phyloP scores from a whole-genome alignment of 192 early-diverging fungal genomes.

The Linnemannia schmuckeri region DNA sequence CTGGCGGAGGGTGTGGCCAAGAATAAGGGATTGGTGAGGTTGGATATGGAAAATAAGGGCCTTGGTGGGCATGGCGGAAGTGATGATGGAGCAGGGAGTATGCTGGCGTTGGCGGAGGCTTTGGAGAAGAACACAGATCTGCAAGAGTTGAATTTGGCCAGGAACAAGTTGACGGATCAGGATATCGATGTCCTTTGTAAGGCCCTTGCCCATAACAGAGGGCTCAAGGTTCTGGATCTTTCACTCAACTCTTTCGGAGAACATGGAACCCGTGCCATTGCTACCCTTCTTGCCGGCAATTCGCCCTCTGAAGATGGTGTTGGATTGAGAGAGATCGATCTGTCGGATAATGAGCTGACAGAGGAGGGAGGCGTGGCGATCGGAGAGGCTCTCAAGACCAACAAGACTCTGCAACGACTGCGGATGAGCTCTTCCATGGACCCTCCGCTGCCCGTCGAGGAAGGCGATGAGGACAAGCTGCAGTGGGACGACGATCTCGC shows the following conservation, averaged over 20 bases:
- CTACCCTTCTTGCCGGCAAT: constrained; percentile 23
- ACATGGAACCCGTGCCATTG: constrained; percentile 42
- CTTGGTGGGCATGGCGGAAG: constrained; percentile 20
- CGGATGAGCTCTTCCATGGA: constrained; percentile 54
- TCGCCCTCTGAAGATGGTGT: background rate
- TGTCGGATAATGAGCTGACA: constrained; percentile 62
- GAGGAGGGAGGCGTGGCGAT: constrained; percentile 56
- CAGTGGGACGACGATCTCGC: constrained; percentile 30
- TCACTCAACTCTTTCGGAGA: constrained; percentile 57
- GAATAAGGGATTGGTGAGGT: constrained; percentile 56
- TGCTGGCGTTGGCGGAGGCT: constrained; percentile 16
- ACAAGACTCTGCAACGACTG: constrained; percentile 43
- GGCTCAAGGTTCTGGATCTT: constrained; percentile 51
- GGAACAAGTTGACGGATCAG: constrained; percentile 62
- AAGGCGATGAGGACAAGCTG: constrained; percentile 35
- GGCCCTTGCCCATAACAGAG: constrained; percentile 10
- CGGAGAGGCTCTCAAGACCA: constrained; percentile 47
- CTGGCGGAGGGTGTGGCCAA: constrained; percentile 60
- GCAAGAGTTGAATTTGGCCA: constrained; percentile 54
- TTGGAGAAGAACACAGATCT: constrained; percentile 41
- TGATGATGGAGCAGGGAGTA: constrained; percentile 12
- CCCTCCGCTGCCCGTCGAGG: constrained; percentile 52
- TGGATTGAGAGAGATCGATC: constrained; percentile 55
- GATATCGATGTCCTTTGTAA: constrained; percentile 42
- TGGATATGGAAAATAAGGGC: constrained; percentile 71